These are phyloP conservation scores for Priceomyces haplophilus DNA, from an alignment of 805 yeast genomes.

Conservation along the genomic window DNA sequence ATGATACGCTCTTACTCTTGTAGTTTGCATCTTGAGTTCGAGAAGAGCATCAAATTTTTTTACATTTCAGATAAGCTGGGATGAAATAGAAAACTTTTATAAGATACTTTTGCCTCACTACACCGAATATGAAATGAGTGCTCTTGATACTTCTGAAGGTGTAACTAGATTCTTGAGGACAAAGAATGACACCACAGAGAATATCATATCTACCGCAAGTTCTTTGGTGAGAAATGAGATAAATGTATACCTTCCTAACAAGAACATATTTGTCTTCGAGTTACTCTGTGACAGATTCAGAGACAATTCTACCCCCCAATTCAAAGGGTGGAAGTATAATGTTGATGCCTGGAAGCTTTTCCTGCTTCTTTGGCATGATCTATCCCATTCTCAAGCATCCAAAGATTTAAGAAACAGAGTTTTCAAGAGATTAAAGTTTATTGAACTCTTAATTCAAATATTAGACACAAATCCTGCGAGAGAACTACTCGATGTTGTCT, in stretches of 20 bases:
- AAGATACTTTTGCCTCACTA: too few species aligned
- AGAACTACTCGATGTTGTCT: constrained; percentile 16
- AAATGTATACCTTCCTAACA: constrained; percentile 52
- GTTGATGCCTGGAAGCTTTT: constrained; percentile 51
- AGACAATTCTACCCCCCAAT: constrained; percentile 40
- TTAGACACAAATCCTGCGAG: constrained; percentile 6
- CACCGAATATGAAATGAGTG: constrained; percentile 3
- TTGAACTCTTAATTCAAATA: constrained; percentile 27
- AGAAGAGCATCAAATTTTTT: background rate
- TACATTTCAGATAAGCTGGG: background rate
- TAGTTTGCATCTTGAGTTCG: background rate
- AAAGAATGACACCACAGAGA: constrained; percentile 42
- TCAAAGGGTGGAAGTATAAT: constrained; percentile 41
- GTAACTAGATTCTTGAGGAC: constrained; percentile 58
- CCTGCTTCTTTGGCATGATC: constrained; percentile 33
- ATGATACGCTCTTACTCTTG: too few species aligned
- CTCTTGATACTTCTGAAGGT: constrained; percentile 35
- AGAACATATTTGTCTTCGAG: constrained; percentile 53
- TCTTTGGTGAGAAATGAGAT: constrained; percentile 31
- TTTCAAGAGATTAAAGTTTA: constrained; percentile 40
- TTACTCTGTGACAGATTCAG: constrained; percentile 58
- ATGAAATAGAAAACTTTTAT: background rate
- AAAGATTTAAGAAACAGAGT: constrained; percentile 44
- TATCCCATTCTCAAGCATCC: constrained; percentile 18
- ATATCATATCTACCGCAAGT: constrained; percentile 36